phyloP scores from a whole-genome alignment of 2,329 filamentous ascomycete genomes.

The Fonsecaea multimorphosa region DNA sequence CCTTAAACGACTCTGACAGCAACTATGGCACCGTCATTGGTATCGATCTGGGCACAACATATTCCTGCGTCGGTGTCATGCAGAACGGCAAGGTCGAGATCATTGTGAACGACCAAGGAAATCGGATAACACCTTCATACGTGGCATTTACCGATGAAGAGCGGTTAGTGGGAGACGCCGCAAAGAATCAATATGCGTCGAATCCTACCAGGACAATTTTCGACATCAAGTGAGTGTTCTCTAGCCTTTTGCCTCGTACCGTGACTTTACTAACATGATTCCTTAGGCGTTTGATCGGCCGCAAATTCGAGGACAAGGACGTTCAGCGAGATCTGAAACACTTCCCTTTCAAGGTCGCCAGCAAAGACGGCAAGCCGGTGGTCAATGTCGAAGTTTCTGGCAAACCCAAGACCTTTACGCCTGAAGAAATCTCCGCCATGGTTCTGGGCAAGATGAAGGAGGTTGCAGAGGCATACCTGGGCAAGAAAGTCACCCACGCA shows the following conservation, averaged over 20 bases:
- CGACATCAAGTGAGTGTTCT: conserved; percentile 78
- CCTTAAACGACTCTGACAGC: conserved; percentile 59
- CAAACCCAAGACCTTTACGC: conserved; percentile 66
- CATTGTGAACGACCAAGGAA: conserved; percentile 94
- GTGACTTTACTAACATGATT: conserved; percentile 17
- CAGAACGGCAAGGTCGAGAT: conserved; percentile 94
- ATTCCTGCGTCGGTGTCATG: conserved; percentile 91
- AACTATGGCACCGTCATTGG: conserved; percentile 89
- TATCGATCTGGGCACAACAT: conserved; percentile 93
- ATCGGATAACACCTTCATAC: conserved; percentile 94
- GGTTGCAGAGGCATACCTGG: conserved; percentile 66
- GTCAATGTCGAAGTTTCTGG: conserved; percentile 71
- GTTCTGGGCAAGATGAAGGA: conserved; percentile 72
- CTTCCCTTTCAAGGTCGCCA: conserved; percentile 93
- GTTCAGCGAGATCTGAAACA: conserved; percentile 95
- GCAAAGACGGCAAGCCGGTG: conserved; percentile 87
- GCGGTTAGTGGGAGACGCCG: conserved; percentile 93
- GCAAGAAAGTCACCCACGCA: conserved; percentile 66
- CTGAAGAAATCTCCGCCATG: conserved; percentile 72
- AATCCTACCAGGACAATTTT: conserved; percentile 80
- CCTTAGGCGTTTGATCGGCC: conserved; percentile 77
- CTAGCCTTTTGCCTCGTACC: background rate
- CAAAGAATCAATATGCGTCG: conserved; percentile 89
- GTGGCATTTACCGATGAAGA: conserved; percentile 97
- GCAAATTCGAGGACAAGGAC: conserved; percentile 82